Conservation (phyloP, 805 yeast genomes). For the Sungouiozyma intestinalis region DNA sequence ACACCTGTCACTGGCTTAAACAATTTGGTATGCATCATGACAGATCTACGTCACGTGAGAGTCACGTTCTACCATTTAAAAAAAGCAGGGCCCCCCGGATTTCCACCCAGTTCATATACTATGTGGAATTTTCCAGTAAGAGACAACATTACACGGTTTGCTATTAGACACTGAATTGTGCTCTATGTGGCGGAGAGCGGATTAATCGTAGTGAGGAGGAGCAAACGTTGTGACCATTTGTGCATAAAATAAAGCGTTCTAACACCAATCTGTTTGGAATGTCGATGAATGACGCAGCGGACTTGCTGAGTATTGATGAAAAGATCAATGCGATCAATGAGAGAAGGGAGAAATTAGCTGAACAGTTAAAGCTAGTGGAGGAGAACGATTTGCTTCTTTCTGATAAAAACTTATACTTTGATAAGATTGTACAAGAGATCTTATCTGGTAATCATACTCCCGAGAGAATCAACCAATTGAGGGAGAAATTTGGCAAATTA, state of each 20-base stretch:
- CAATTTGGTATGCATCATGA: no score
- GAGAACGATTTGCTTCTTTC: conserved; percentile 4
- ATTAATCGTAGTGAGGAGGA: no score
- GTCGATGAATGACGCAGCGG: conserved; percentile 17
- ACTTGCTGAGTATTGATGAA: conserved; percentile 18
- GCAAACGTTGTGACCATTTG: neutral
- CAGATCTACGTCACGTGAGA: no score
- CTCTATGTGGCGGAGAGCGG: no score
- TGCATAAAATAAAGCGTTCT: neutral
- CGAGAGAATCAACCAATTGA: conserved; percentile 9
- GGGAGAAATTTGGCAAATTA: conserved; percentile 19
- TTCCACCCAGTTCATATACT: no score
- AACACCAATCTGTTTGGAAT: neutral
- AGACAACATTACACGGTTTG: no score
- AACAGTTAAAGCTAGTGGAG: conserved; percentile 8
- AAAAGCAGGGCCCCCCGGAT: no score
- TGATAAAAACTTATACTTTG: conserved; percentile 1
- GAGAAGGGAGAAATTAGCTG: conserved; percentile 16
- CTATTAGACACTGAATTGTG: no score
- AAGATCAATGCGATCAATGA: conserved; percentile 18
- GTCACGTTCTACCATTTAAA: no score
- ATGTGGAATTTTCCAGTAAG: no score
- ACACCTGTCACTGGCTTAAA: no score
- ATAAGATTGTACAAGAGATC: conserved; percentile 16
- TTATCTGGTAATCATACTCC: conserved; percentile 7